phyloP scores from a whole-genome alignment of 257 asterid genomes.

The Catharanthus roseus region DNA sequence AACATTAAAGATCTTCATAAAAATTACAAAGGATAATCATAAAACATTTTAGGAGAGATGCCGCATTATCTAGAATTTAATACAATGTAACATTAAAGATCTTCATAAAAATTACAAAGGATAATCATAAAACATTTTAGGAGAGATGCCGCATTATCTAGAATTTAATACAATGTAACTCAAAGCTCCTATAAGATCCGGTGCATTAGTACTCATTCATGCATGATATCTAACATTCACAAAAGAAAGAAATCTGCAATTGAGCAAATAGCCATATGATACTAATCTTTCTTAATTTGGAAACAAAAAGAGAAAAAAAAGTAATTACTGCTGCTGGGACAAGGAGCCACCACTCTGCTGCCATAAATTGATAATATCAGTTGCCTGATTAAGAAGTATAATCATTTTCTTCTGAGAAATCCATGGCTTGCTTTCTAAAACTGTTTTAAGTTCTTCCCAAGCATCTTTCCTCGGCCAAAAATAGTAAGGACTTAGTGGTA shows the following conservation, averaged over 20 bases:
- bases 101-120: too few species aligned
- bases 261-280: background rate
- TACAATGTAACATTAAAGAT: too few species aligned
- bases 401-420: constrained; percentile 51
- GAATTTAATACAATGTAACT: too few species aligned
- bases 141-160: background rate
- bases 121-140: background rate
- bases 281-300: background rate
- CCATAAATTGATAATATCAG: constrained; percentile 52
- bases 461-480: constrained; percentile 60
- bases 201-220: too few species aligned
- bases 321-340: constrained; percentile 14
- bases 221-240: too few species aligned
- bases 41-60: background rate
- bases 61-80: background rate
- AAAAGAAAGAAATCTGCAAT: constrained; percentile 6
- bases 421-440: constrained; percentile 45
- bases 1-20: too few species aligned
- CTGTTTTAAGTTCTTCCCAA: constrained; percentile 46
- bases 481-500: constrained; percentile 42
- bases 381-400: constrained; percentile 48
- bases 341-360: constrained; percentile 51
- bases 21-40: too few species aligned
- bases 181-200: too few species aligned
- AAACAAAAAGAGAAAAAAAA: background rate